These are phyloP conservation scores for Solanum dulcamara DNA, from an alignment of 257 asterid genomes.

Conservation along the genomic window DNA sequence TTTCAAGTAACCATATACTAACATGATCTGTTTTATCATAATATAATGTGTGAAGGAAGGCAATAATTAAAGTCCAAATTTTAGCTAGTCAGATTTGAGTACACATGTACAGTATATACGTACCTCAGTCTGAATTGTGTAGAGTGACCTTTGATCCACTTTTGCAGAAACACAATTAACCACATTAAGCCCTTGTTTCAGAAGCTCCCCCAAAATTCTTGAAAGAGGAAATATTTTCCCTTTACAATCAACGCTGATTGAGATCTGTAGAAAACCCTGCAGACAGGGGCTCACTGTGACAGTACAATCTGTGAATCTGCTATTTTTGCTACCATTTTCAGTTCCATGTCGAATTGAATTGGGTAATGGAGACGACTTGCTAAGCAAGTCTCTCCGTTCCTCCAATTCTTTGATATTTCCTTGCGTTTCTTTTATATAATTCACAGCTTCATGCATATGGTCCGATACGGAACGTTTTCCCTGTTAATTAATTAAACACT, in stretches of 20 bases:
- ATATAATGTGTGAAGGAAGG: neutral
- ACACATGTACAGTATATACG: slow-evolving; percentile 13
- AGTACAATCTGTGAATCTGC: neutral
- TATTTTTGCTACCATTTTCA: neutral
- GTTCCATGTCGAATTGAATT: neutral
- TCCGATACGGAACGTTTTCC: slow-evolving; percentile 46
- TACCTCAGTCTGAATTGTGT: slow-evolving; percentile 45
- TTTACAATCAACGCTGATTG: slow-evolving; percentile 9
- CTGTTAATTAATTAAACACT: slow-evolving; percentile 2
- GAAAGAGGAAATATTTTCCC: slow-evolving; percentile 22
- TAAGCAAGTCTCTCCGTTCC: slow-evolving; percentile 17
- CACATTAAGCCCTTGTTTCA: slow-evolving; percentile 17
- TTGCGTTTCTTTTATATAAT: slow-evolving; percentile 27
- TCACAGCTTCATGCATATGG: slow-evolving; percentile 41
- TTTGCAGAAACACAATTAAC: slow-evolving; percentile 36
- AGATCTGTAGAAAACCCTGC: slow-evolving; percentile 30
- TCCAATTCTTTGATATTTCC: slow-evolving; percentile 16
- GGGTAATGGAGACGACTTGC: neutral
- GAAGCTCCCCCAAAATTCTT: slow-evolving; percentile 14
- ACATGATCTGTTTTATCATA: too few relatives aligned
- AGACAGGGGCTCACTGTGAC: slow-evolving; percentile 15
- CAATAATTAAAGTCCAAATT: too few relatives aligned
- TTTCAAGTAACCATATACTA: neutral
- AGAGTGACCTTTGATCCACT: slow-evolving; percentile 13
- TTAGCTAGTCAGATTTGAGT: too few relatives aligned